Evolutionary conservation across 2,329 filamentous ascomycete species (phyloP).

Genomic region (Colletotrichum somersetense): DNA sequence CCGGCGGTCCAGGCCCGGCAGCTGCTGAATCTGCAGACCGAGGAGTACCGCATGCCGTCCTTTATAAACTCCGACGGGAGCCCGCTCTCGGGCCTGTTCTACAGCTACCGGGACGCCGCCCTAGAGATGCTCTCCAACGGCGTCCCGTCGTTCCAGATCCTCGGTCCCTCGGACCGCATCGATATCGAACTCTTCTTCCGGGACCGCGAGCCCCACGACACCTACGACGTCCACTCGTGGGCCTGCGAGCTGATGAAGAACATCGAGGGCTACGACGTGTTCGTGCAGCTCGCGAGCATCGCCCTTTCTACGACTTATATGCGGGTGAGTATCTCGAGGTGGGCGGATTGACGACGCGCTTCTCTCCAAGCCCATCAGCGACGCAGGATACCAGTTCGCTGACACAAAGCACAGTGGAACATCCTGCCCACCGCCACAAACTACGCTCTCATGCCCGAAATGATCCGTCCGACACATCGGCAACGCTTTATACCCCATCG

Average conservation of each 20-base stretch:
- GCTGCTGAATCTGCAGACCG: constrained; percentile 20
- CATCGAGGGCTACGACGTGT: constrained; percentile 24
- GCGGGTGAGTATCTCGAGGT: constrained; percentile 15
- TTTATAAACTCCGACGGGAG: constrained; percentile 33
- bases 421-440: constrained; percentile 32
- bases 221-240: constrained; percentile 34
- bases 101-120: constrained; percentile 31
- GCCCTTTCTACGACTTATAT: constrained; percentile 23
- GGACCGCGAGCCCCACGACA: constrained; percentile 7
- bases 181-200: constrained; percentile 36
- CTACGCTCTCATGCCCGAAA: constrained; percentile 29
- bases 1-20: constrained; percentile 20
- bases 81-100: constrained; percentile 29
- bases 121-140: constrained; percentile 33
- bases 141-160: constrained; percentile 6
- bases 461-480: constrained; percentile 30
- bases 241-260: constrained; percentile 33
- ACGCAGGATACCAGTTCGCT: neutral
- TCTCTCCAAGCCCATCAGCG: neutral
- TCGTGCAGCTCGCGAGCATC: constrained; percentile 24
- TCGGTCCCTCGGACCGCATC: constrained; percentile 24
- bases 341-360: too few relatives aligned
- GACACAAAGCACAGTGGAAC: constrained; percentile 12
- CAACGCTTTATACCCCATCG: constrained; percentile 31
- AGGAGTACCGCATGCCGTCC: constrained; percentile 33